phyloP scores from a whole-genome alignment of 2,329 filamentous ascomycete genomes.

The Trichoderma oligosporum region DNA sequence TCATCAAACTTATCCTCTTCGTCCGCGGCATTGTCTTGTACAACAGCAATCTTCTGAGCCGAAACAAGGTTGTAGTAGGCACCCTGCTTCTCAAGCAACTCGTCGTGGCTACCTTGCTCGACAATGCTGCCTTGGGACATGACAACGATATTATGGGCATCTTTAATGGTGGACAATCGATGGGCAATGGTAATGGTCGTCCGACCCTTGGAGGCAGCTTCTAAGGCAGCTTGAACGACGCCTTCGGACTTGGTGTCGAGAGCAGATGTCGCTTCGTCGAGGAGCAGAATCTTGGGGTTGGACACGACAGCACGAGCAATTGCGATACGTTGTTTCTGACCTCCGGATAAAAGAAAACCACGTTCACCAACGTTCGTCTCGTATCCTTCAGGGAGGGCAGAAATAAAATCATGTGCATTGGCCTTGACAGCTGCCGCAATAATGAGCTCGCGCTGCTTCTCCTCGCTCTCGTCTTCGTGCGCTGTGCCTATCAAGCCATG shows the following conservation, averaged over 20 bases:
- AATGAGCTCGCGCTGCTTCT: constrained; percentile 67
- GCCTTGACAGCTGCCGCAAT: constrained; percentile 81
- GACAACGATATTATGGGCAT: constrained; percentile 94
- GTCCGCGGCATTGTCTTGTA: constrained; percentile 50
- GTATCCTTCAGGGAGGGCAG: constrained; percentile 77
- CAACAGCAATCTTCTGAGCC: constrained; percentile 74
- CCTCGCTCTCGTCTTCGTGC: constrained; percentile 62
- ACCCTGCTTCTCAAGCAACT: constrained; percentile 64
- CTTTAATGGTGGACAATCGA: constrained; percentile 87
- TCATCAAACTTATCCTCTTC: constrained; percentile 49
- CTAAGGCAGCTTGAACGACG: constrained; percentile 87
- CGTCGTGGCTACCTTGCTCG: constrained; percentile 85
- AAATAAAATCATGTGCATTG: constrained; percentile 92
- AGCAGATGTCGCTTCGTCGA: constrained; percentile 92
- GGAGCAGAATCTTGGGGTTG: constrained; percentile 84
- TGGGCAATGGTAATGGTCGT: constrained; percentile 97
- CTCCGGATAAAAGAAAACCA: constrained; percentile 86
- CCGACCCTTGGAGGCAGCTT: constrained; percentile 77
- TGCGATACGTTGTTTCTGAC: constrained; percentile 94
- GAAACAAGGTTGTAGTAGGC: constrained; percentile 85
- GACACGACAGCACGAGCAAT: constrained; percentile 89
- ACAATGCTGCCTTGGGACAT: constrained; percentile 80
- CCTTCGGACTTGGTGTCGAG: constrained; percentile 94
- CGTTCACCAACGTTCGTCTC: constrained; percentile 91
- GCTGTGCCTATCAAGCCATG: constrained; percentile 84